Percentiles rank a stretch among this genome's conserved stretches.
Evolutionary conservation across 495 filamentous ascomycete genomes (phyloP).

Genomic region (Zalerion maritima): DNA sequence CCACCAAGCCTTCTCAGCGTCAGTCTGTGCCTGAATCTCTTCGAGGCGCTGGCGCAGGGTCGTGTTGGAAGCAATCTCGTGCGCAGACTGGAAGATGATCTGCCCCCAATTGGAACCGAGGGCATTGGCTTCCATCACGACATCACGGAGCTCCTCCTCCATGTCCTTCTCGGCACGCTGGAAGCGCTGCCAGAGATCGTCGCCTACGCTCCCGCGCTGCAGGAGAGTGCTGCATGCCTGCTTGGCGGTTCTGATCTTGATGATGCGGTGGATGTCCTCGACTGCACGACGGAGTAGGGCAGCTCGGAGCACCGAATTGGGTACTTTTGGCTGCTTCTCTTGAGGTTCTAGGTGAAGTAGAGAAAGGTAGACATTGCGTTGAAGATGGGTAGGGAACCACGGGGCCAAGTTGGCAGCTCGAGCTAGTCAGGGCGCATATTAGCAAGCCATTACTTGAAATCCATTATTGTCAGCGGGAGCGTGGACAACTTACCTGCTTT

Average conservation of each 20-base stretch:
- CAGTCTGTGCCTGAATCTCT: conserved; percentile 54
- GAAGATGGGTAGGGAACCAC: conserved; percentile 82
- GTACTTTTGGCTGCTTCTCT: conserved; percentile 58
- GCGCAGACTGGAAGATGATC: conserved; percentile 84
- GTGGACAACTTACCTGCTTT: conserved; percentile 55
- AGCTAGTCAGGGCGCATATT: conserved; percentile 26
- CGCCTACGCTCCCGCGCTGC: conserved; percentile 82
- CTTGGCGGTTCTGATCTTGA: conserved; percentile 73
- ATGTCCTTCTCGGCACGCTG: conserved; percentile 88
- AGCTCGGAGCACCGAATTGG: conserved; percentile 75
- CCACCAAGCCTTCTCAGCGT: conserved; percentile 79
- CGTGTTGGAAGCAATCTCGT: conserved; percentile 63
- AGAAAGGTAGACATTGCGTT: conserved; percentile 87
- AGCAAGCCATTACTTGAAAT: background rate
- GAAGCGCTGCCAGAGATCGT: conserved; percentile 93
- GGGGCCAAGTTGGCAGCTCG: conserved; percentile 69
- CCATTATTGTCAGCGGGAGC: conserved; percentile 2
- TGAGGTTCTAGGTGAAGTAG: conserved; percentile 75
- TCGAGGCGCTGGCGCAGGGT: conserved; percentile 66
- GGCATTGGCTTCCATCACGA: conserved; percentile 90
- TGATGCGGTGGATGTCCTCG: conserved; percentile 82
- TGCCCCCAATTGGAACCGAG: conserved; percentile 79
- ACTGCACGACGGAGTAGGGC: conserved; percentile 79
- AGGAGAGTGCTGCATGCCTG: conserved; percentile 67
- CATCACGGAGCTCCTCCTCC: conserved; percentile 87